These are phyloP conservation scores for Meredithiella fracta DNA, from an alignment of 2,329 filamentous ascomycete genomes.

Conservation along the genomic window DNA sequence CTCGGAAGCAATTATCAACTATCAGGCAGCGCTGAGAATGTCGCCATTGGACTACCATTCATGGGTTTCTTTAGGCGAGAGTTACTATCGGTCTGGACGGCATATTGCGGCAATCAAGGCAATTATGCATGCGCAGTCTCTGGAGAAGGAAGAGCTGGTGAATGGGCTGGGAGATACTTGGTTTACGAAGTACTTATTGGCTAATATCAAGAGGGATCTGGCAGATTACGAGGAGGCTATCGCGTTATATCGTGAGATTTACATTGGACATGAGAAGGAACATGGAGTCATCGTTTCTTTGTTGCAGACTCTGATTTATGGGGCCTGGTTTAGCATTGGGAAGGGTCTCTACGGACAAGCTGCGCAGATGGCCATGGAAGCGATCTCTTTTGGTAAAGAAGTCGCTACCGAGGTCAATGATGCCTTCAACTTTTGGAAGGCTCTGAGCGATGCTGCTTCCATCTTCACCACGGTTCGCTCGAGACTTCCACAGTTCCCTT, in stretches of 20 bases:
- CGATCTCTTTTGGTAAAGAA: conserved; percentile 48
- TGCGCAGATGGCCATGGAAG: conserved; percentile 49
- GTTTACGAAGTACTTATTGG: conserved; percentile 95
- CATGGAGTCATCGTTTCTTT: conserved; percentile 78
- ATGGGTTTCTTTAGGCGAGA: conserved; percentile 93
- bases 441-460: conserved; percentile 72
- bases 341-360: conserved; percentile 79
- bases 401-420: conserved; percentile 45
- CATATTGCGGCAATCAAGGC: conserved; percentile 90
- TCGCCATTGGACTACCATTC: conserved; percentile 80
- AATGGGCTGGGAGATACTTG: conserved; percentile 48
- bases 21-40: conserved; percentile 74
- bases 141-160: conserved; percentile 43
- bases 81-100: conserved; percentile 83
- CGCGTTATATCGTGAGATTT: conserved; percentile 55
- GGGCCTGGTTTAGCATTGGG: conserved; percentile 58
- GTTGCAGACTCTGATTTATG: conserved; percentile 76
- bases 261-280: conserved; percentile 51
- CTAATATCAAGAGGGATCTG: conserved; percentile 82
- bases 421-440: conserved; percentile 92
- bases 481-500: conserved; percentile 47
- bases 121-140: conserved; percentile 65
- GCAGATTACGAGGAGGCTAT: conserved; percentile 81
- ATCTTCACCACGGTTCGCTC: conserved; percentile 62
- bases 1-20: conserved; percentile 73